Evolutionary conservation across 2,329 filamentous ascomycete species (phyloP).

Genomic region (Fonsecaea monophora): DNA sequence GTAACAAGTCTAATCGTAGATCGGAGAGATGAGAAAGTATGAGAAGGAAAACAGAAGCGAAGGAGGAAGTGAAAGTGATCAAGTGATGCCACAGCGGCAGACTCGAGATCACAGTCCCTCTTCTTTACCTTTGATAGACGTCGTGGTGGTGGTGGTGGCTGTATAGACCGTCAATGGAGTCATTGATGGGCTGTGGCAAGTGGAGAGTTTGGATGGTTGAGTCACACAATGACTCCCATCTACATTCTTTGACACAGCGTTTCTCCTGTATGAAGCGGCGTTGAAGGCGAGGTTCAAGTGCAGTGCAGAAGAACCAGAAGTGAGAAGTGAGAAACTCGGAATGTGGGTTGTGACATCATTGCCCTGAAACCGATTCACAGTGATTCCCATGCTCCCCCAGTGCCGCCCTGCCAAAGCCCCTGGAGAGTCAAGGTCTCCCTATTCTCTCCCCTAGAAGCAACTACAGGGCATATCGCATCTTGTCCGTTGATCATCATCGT

Average conservation of each 20-base stretch:
- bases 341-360: not conserved
- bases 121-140: not conserved
- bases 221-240: not conserved
- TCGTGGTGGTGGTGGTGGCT: not conserved
- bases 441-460: no score
- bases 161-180: not conserved
- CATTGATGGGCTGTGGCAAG: slow-evolving; percentile 3
- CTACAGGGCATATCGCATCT: no score
- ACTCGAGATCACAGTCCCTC: not conserved
- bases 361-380: not conserved
- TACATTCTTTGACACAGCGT: not conserved
- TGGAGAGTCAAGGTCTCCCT: no score
- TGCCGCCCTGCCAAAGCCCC: no score
- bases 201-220: not conserved
- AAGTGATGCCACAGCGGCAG: slow-evolving; percentile 13
- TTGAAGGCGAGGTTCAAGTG: not conserved
- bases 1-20: slow-evolving; percentile 2
- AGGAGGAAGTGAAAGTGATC: slow-evolving; percentile 14
- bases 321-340: not conserved
- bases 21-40: not conserved
- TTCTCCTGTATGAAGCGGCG: not conserved
- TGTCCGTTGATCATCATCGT: not conserved
- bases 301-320: not conserved
- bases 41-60: slow-evolving; percentile 9
- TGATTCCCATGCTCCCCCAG: no score